Conservation (phyloP, 345 rosid species). For the Murraya koenigii region DNA sequence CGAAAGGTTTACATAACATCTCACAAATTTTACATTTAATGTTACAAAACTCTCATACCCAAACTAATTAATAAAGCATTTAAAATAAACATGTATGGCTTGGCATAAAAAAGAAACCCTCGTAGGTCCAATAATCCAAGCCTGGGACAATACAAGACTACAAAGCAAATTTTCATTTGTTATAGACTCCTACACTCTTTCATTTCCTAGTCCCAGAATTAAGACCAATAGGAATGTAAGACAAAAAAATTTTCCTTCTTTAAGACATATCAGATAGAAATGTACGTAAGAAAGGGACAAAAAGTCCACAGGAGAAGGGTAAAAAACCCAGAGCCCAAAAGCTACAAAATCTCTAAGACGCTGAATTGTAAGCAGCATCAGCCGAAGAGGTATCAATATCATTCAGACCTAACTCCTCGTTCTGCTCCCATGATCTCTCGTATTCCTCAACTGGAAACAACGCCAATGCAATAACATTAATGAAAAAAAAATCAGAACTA, state of each 20-base stretch:
- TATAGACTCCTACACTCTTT: neutral
- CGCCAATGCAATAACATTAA: neutral
- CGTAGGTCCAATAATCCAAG: neutral
- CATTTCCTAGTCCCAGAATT: neutral
- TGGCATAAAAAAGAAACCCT: neutral
- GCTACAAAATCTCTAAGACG: neutral
- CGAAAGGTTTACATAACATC: neutral
- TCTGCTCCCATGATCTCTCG: conserved; percentile 90
- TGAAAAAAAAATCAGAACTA: too few species aligned
- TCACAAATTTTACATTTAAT: too few species aligned
- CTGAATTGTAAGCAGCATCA: conserved; percentile 62
- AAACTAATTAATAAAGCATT: neutral
- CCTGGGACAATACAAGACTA: too few species aligned
- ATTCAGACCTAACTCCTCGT: conserved; percentile 88
- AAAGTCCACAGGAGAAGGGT: neutral
- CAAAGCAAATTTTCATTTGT: neutral
- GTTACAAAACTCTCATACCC: neutral
- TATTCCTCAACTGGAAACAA: conserved; percentile 67
- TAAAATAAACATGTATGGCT: neutral
- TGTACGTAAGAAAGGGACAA: neutral
- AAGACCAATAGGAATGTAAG: neutral
- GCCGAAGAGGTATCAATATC: conserved; percentile 88
- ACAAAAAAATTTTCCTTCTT: neutral
- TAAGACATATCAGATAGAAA: neutral
- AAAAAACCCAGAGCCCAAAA: neutral